These are phyloP conservation scores for Pseudocercospora vitis DNA, from an alignment of 2,329 filamentous ascomycete species.

Conservation along the genomic window DNA sequence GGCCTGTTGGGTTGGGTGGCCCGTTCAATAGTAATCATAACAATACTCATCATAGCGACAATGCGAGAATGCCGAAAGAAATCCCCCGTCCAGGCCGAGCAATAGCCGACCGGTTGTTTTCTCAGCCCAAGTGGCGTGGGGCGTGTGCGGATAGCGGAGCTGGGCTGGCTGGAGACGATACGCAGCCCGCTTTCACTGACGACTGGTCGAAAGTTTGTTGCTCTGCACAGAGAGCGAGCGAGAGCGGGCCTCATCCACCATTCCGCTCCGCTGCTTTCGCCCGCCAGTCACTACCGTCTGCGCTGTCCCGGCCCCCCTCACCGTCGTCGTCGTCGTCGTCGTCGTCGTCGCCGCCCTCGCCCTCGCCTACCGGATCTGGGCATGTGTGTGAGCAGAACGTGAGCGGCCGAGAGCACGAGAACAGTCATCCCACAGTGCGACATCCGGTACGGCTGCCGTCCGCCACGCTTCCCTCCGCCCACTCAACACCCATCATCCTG, in stretches of 20 bases:
- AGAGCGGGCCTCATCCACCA: no score
- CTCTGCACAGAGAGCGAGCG: neutral
- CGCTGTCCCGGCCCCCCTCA: no score
- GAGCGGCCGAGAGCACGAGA: neutral
- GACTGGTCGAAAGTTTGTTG: neutral
- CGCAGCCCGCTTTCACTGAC: neutral
- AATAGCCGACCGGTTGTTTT: neutral
- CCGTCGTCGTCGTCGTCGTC: neutral
- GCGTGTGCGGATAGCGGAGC: neutral
- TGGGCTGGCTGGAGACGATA: neutral
- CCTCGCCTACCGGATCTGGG: neutral
- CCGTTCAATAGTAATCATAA: no score
- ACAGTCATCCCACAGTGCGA: conserved; percentile 1
- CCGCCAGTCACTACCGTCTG: conserved; percentile 2
- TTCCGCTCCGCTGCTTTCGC: no score
- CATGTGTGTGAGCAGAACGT: neutral
- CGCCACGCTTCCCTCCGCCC: neutral
- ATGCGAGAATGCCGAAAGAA: neutral
- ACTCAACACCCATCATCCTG: neutral
- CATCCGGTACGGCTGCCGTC: neutral
- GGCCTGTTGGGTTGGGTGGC: no score
- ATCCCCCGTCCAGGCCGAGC: neutral
- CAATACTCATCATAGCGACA: neutral
- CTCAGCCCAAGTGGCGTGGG: neutral
- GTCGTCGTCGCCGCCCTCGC: neutral